phyloP scores from a whole-genome alignment of 2,329 filamentous ascomycete genomes.

The Juglanconis sp. region DNA sequence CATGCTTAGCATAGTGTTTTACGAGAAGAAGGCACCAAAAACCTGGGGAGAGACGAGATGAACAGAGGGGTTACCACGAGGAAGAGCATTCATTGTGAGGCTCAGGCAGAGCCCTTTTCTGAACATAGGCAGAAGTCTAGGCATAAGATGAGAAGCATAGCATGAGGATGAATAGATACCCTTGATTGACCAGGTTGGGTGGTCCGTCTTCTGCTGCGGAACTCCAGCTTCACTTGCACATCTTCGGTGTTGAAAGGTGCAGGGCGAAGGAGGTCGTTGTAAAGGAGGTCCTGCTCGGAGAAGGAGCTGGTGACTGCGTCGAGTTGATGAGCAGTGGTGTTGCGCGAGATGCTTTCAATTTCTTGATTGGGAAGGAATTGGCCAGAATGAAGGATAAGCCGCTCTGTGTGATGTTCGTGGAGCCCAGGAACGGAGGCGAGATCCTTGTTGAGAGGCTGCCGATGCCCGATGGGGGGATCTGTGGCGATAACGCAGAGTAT shows the following conservation, averaged over 20 bases:
- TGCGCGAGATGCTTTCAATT: too few species aligned
- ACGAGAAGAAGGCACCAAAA: neutral
- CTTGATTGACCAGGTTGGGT: neutral
- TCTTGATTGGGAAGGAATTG: too few species aligned
- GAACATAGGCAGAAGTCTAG: neutral
- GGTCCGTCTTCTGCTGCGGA: neutral
- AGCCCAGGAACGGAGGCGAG: neutral
- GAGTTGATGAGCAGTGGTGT: too few species aligned
- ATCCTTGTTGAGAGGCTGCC: neutral
- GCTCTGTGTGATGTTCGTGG: neutral
- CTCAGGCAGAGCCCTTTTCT: neutral
- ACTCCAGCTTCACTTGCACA: too few species aligned
- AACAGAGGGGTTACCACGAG: neutral
- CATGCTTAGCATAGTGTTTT: neutral
- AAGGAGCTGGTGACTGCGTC: too few species aligned
- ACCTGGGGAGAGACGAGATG: neutral
- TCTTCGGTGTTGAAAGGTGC: too few species aligned
- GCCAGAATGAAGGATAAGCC: too few species aligned
- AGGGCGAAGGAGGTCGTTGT: too few species aligned
- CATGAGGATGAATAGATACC: constrained; percentile 4
- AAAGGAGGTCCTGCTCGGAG: neutral
- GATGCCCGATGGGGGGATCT: neutral
- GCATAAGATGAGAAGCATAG: neutral
- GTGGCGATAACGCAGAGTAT: neutral
- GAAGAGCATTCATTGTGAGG: neutral